Evolutionary conservation across 345 rosid genomes (phyloP).

Genomic region (Turnera subulata): DNA sequence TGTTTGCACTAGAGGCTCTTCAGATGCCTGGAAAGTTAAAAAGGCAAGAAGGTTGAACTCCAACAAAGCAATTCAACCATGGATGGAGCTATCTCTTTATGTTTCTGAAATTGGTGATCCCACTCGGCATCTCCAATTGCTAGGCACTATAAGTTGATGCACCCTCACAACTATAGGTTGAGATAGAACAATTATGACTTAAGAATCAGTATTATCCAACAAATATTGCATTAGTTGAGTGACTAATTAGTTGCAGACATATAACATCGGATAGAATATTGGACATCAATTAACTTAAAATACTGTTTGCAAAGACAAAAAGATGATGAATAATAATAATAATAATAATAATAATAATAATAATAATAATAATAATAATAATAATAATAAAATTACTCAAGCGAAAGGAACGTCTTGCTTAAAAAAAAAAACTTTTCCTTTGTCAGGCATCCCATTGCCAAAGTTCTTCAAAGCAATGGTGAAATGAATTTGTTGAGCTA

Average conservation of each 20-base stretch:
- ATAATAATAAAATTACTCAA: background rate
- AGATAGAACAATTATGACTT: constrained; percentile 2
- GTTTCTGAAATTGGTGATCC: constrained; percentile 43
- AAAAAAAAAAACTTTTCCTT: constrained; percentile 35
- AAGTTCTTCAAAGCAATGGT: constrained; percentile 54
- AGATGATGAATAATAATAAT: too few species aligned
- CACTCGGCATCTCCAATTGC: constrained; percentile 38
- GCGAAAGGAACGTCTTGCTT: background rate
- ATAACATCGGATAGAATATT: too few species aligned
- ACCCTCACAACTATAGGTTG: constrained; percentile 53
- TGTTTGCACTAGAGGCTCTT: too few species aligned
- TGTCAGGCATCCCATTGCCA: constrained; percentile 36
- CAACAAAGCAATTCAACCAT: constrained; percentile 58
- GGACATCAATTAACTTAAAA: too few species aligned
- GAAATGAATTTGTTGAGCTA: constrained; percentile 50
- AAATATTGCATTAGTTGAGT: background rate
- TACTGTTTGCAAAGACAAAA: too few species aligned
- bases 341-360: too few species aligned
- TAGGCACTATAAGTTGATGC: constrained; percentile 43
- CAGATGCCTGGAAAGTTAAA: too few species aligned
- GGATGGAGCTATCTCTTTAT: constrained; percentile 44
- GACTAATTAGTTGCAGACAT: too few species aligned
- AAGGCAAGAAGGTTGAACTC: too few species aligned
- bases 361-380: constrained; percentile 15
- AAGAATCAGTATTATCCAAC: constrained; percentile 3